Evolutionary conservation across 371 early-diverging fungal genomes (phyloP).

Genomic region (Rhizopus sp.): DNA sequence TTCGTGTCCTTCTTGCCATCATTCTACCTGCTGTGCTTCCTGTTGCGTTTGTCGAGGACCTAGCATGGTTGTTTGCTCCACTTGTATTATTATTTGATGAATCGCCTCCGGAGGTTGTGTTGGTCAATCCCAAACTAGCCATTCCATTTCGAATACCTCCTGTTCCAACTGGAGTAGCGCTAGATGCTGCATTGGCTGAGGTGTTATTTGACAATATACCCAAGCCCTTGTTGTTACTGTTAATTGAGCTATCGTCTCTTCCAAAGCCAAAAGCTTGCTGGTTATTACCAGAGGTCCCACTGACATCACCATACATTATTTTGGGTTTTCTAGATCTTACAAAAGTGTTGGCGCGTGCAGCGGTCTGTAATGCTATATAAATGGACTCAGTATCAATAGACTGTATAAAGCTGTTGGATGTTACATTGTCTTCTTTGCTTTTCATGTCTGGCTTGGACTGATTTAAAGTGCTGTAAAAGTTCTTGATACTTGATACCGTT

Average conservation of each 20-base stretch:
- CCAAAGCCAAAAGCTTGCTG: not conserved
- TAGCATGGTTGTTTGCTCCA: constrained; percentile 2
- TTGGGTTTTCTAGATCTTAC: constrained; percentile 19
- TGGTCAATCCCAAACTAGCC: constrained; percentile 22
- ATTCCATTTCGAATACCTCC: constrained; percentile 28
- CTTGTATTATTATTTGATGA: not conserved
- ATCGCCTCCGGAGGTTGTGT: constrained; percentile 3
- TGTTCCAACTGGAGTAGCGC: not conserved
- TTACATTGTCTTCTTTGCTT: constrained; percentile 50
- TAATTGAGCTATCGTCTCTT: constrained; percentile 6
- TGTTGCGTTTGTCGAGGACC: not conserved
- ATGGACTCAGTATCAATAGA: not conserved
- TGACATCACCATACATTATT: constrained; percentile 9
- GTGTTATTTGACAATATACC: constrained; percentile 6
- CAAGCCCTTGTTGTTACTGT: constrained; percentile 17
- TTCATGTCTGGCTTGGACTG: constrained; percentile 62
- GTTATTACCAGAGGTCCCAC: not conserved
- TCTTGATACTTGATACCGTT: constrained; percentile 51
- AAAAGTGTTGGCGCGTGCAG: constrained; percentile 11
- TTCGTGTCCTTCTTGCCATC: constrained; percentile 12
- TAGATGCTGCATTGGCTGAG: not conserved
- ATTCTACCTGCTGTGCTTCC: constrained; percentile 6
- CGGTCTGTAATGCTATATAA: constrained; percentile 23
- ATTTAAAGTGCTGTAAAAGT: constrained; percentile 60
- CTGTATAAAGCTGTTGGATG: not conserved